phyloP scores from a whole-genome alignment of 208 protist species.

The Angomonas ambiguus region DNA sequence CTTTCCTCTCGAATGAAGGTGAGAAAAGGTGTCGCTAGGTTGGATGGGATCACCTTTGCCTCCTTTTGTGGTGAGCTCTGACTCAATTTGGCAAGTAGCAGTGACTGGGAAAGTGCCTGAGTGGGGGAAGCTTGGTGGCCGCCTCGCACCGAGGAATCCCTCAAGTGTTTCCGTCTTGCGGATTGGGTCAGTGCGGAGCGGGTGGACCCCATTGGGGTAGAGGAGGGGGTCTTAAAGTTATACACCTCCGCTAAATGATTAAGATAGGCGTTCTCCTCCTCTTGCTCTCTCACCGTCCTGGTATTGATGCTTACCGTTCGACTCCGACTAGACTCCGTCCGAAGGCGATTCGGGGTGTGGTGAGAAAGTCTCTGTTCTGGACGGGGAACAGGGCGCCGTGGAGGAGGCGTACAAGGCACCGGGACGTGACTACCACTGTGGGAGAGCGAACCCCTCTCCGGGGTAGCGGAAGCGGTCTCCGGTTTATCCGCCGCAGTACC shows the following conservation, averaged over 20 bases:
- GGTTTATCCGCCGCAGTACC: not conserved
- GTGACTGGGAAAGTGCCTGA: not conserved
- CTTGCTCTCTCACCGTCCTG: not conserved
- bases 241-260: constrained; percentile 25
- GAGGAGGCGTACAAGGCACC: not conserved
- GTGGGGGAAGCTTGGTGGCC: not conserved
- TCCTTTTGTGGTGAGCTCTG: not conserved
- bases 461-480: not conserved
- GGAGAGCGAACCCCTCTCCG: too few species aligned
- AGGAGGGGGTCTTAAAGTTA: constrained; percentile 30
- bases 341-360: not conserved
- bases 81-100: not conserved
- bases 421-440: not conserved
- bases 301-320: not conserved
- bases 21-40: not conserved
- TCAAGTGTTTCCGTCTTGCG: not conserved
- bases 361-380: not conserved
- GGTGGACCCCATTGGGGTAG: constrained; percentile 27
- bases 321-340: too few species aligned
- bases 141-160: not conserved
- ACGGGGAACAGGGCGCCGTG: not conserved
- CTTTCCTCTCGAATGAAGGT: not conserved
- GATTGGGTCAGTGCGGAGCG: not conserved
- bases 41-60: not conserved
- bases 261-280: constrained; percentile 24